Conservation (phyloP, 2,329 filamentous ascomycete genomes). For the Stenocarpella maydis region DNA sequence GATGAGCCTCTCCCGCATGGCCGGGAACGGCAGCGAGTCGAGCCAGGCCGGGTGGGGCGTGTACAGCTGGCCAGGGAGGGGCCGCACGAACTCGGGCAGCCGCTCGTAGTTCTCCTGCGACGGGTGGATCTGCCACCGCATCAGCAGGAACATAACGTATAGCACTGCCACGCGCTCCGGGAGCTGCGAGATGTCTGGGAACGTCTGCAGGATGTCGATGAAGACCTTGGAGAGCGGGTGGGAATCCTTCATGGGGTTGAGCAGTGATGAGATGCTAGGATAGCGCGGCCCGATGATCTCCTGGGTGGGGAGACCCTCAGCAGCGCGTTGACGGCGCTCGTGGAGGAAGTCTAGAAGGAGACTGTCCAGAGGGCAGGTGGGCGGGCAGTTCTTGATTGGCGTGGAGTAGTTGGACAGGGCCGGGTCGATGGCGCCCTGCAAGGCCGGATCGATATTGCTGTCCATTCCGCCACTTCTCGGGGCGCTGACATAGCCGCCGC, state of each 20-base stretch:
- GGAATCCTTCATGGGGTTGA: slow-evolving; percentile 73
- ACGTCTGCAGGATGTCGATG: slow-evolving; percentile 84
- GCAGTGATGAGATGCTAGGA: slow-evolving; percentile 79
- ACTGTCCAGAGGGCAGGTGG: slow-evolving; percentile 80
- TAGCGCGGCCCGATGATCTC: slow-evolving; percentile 80
- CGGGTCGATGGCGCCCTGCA: slow-evolving; percentile 37
- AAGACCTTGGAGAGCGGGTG: slow-evolving; percentile 87
- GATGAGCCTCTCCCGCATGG: slow-evolving; percentile 74
- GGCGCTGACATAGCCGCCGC: slow-evolving; percentile 1
- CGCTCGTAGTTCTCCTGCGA: slow-evolving; percentile 81
- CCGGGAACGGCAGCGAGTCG: slow-evolving; percentile 82
- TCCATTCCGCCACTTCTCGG: slow-evolving; percentile 22
- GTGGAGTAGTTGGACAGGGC: slow-evolving; percentile 39
- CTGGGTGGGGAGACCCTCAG: slow-evolving; percentile 68
- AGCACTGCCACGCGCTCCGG: slow-evolving; percentile 85
- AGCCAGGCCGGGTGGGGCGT: slow-evolving; percentile 81
- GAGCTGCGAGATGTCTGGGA: slow-evolving; percentile 78
- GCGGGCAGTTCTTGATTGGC: slow-evolving; percentile 66
- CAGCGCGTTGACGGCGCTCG: slow-evolving; percentile 71
- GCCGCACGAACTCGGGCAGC: slow-evolving; percentile 76
- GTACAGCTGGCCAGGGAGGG: slow-evolving; percentile 71
- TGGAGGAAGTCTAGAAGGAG: slow-evolving; percentile 83
- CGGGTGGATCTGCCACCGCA: slow-evolving; percentile 86
- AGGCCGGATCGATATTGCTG: slow-evolving; percentile 38
- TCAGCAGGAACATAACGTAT: slow-evolving; percentile 86